Percentiles rank a stretch among this genome's conserved stretches.
Conservation (phyloP, 2,329 filamentous ascomycete species). For the Cordyceps javanica region DNA sequence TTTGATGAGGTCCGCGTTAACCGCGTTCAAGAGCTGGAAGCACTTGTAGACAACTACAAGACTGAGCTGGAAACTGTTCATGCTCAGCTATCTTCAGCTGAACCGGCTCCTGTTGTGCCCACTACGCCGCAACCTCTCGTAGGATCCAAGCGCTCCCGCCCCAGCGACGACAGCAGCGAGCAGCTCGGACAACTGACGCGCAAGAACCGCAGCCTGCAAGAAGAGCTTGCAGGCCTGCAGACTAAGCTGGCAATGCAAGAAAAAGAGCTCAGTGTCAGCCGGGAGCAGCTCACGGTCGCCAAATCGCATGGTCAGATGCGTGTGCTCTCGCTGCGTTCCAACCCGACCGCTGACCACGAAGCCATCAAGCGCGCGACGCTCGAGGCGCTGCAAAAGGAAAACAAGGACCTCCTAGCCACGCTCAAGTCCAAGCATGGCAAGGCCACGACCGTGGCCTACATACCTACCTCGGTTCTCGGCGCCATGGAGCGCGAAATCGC, state of each 20-base stretch:
- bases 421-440: slow-evolving; percentile 42
- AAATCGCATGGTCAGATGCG: slow-evolving; percentile 68
- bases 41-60: slow-evolving; percentile 82
- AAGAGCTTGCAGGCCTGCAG: slow-evolving; percentile 64
- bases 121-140: slow-evolving; percentile 30
- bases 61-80: slow-evolving; percentile 70
- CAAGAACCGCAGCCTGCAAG: slow-evolving; percentile 80
- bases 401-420: slow-evolving; percentile 72
- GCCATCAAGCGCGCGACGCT: slow-evolving; percentile 79
- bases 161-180: slow-evolving; percentile 52
- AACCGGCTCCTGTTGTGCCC: slow-evolving; percentile 35
- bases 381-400: slow-evolving; percentile 71
- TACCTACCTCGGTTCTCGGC: slow-evolving; percentile 72
- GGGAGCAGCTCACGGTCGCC: slow-evolving; percentile 64
- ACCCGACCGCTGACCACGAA: slow-evolving; percentile 82
- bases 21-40: slow-evolving; percentile 75
- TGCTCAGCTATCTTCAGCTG: slow-evolving; percentile 62
- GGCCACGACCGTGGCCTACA: slow-evolving; percentile 47
- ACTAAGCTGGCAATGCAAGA: slow-evolving; percentile 65
- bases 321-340: slow-evolving; percentile 80
- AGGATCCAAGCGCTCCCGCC: slow-evolving; percentile 59
- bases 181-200: slow-evolving; percentile 77
- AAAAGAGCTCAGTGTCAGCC: slow-evolving; percentile 66
- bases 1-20: slow-evolving; percentile 69
- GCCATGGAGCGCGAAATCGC: slow-evolving; percentile 69